phyloP scores from a whole-genome alignment of 2,329 filamentous ascomycete species.

The Dothistroma septosporum region DNA sequence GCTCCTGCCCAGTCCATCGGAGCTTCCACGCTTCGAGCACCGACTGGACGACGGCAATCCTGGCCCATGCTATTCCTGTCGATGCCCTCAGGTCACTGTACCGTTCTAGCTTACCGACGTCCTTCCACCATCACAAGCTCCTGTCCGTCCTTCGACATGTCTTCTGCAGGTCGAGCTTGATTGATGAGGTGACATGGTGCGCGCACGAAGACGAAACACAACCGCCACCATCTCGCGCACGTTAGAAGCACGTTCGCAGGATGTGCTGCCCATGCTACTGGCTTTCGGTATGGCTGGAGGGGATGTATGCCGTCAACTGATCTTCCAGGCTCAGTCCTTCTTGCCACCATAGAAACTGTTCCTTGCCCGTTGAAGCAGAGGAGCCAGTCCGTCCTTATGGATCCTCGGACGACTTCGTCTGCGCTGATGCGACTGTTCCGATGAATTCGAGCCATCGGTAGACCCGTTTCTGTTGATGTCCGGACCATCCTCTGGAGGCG shows the following conservation, averaged over 20 bases:
- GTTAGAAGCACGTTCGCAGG: too few relatives aligned
- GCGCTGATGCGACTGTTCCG: not conserved
- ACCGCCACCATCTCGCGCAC: too few relatives aligned
- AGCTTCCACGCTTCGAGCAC: not conserved
- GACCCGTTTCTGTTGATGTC: not conserved
- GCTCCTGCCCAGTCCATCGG: not conserved
- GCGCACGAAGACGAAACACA: not conserved
- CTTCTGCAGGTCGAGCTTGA: not conserved
- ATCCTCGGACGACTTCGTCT: not conserved
- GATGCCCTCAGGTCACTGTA: not conserved
- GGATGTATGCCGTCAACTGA: not conserved
- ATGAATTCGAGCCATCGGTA: not conserved
- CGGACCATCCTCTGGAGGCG: not conserved
- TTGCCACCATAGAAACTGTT: slow-evolving; percentile 1
- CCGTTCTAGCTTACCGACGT: not conserved
- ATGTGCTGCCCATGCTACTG: not conserved
- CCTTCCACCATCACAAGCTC: not conserved
- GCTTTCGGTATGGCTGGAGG: not conserved
- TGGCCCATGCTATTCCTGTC: not conserved
- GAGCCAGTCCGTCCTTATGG: not conserved
- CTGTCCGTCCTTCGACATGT: not conserved
- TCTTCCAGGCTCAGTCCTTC: not conserved
- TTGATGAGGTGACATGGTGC: not conserved
- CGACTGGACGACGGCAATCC: not conserved
- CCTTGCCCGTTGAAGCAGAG: not conserved